A percentile compares a stretch with the other conserved stretches of the same genome.
Evolutionary conservation across 2,329 filamentous ascomycete species (phyloP).

Genomic region (Septoria petroselini): DNA sequence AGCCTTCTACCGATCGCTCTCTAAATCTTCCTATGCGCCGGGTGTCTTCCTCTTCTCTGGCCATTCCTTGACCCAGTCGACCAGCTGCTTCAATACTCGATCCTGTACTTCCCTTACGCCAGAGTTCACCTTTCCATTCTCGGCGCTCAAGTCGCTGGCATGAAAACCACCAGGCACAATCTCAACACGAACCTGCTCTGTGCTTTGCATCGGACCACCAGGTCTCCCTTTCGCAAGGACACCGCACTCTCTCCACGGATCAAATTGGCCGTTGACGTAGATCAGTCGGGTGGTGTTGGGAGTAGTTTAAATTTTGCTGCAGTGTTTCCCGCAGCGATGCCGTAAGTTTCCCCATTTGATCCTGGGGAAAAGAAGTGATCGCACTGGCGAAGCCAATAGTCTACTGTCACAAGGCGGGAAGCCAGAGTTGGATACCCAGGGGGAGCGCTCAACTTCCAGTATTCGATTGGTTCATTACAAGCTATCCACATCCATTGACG

Average conservation of each 20-base stretch:
- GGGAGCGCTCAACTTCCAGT: conserved; percentile 57
- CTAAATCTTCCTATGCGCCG: too few relatives aligned
- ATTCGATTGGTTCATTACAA: conserved; percentile 61
- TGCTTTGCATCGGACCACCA: conserved; percentile 53
- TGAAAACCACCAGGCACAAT: conserved; percentile 56
- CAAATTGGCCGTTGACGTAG: conserved; percentile 58
- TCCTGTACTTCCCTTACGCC: conserved; percentile 52
- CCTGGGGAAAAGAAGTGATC: conserved; percentile 52
- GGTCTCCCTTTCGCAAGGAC: conserved; percentile 56
- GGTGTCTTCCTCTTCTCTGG: neutral
- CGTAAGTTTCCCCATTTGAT: conserved; percentile 50
- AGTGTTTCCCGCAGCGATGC: conserved; percentile 48
- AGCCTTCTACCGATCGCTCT: too few relatives aligned
- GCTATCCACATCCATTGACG: conserved; percentile 60
- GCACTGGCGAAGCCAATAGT: conserved; percentile 58
- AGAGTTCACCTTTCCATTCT: conserved; percentile 48
- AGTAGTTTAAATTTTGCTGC: conserved; percentile 52
- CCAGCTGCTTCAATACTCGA: conserved; percentile 50
- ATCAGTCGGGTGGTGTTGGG: conserved; percentile 55
- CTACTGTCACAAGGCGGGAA: conserved; percentile 50
- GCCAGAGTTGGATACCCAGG: conserved; percentile 45
- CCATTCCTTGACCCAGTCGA: conserved; percentile 53
- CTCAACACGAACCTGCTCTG: conserved; percentile 49
- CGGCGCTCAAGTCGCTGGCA: conserved; percentile 53
- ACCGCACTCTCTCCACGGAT: conserved; percentile 58